Conservation (phyloP, 352 stramenopile genomes). For the Globisporangium lucens region DNA sequence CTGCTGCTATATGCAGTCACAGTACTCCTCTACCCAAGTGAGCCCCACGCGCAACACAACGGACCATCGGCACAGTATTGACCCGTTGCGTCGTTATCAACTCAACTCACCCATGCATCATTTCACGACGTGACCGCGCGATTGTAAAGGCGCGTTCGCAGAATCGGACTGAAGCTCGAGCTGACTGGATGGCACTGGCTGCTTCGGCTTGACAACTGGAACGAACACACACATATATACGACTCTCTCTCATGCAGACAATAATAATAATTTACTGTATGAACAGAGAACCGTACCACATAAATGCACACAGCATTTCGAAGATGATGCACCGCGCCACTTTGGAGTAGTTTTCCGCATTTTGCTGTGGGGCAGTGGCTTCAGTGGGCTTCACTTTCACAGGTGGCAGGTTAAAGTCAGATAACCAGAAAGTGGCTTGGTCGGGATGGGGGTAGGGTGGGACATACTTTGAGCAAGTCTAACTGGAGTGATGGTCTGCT, state of each 20-base stretch:
- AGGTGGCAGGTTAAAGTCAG: constrained; percentile 9
- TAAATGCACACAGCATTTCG: background rate
- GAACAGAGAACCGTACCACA: background rate
- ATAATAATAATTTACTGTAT: no score
- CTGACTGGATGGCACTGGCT: background rate
- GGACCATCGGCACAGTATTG: background rate
- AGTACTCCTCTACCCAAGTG: background rate
- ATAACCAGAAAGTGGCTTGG: background rate
- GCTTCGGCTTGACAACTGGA: constrained; percentile 1
- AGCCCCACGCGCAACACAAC: background rate
- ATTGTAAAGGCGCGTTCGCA: constrained; percentile 11
- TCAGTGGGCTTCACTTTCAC: background rate
- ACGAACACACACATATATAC: background rate
- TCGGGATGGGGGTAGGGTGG: background rate
- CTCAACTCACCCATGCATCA: background rate
- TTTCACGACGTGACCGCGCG: background rate
- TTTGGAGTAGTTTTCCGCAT: background rate
- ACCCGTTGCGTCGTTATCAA: constrained; percentile 1
- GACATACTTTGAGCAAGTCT: background rate
- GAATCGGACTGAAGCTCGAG: background rate
- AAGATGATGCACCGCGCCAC: background rate
- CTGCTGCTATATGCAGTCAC: background rate
- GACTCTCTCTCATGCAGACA: background rate
- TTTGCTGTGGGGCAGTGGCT: background rate
- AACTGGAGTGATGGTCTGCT: background rate